Base-by-base conservation (phyloP, 768 basidiomycete species). In the Russula olivacea region DNA sequence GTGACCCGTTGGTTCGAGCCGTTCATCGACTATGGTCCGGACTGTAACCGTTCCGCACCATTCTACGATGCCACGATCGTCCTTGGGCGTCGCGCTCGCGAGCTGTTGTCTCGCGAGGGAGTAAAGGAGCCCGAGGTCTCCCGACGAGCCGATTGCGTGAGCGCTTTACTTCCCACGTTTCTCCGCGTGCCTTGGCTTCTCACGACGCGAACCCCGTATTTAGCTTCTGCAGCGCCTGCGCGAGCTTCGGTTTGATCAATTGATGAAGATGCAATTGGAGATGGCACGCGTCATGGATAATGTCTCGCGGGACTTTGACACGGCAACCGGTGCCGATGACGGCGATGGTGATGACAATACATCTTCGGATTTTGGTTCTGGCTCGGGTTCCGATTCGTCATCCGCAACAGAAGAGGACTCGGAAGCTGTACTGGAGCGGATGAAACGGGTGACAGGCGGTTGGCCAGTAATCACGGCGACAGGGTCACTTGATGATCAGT, bases 1-100 rank as follows among this genome's bases (percentile, higher is more conserved):
- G 58, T 63, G 12, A 55, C 63, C 30, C 53, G 59, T 8, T 64
- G 63, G 63, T n/a, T 64, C 21, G 63, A 64, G 8, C 63, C 63
- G 1, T 61, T 55, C 45, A 48, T 64, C 30, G 54, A 64, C 32
- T 64, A 64, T 23, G 63, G 59, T 2, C 59, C 63, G 4, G 63
- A 61, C 50, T 55, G 21, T 32, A 25, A 50, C 47, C 59, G 63
- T 21, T 4, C 4, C 19, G 19, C 36, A 17, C 63, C 63, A 9
- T 12, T 64, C 17, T 50, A 55, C 40, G 63, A 64, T 34, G 63
- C 63, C 7, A 61, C 52, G 7, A 53, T 61, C 30, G 58, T 32
- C 25, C 45, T 64, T 41, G 28, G 47, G 19, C 28, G 38, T 53
- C 63, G 58, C 38, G 47, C 41, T 25, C 36, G 63, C 21, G 52